Evolutionary conservation across 371 early-diverging fungal species (phyloP), one percentile per base, ranked within the genome.

Genomic region (Mortierella sp.): DNA sequence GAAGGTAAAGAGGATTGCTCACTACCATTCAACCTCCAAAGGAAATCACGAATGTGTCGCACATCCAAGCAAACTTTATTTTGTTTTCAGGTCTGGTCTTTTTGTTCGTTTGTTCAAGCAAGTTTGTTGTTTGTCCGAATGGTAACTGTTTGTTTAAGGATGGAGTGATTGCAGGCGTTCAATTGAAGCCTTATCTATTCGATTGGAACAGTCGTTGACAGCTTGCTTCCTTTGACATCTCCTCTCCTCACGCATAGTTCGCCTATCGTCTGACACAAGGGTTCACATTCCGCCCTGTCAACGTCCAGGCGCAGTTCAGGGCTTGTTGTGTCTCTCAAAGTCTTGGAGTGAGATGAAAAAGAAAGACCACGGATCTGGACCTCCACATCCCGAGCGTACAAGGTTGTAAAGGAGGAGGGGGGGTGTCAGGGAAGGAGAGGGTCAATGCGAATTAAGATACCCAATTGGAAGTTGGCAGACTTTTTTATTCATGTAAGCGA

Each of bases 241-340:
- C 10, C 9, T 31, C 13, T 55, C 29, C 34, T 31, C 8, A 55
- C 58, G 19, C 31, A 55, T 34, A 55, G 31, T 19, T 34, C 61
- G 19, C 34, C 16, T 31, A 7, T 19, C 6, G 4, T 34, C 22
- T 61, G 61, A 48, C 48, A 55, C 26, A 58, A 19, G 58, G 37
- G 61, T 61, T 61, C 61, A 61, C 31, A 61, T 61, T 31, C 61
- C 61, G 61, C 61, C n/a, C 37, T 61, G 61, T 37, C 61, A 9
- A 61, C 37, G 61, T 55, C 37, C 61, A 61, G 61, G 34, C 61
- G 61, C 61, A 61, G 61, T 22, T 22, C 34, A 34, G 7, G 9
- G 22, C 39, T 19, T 29, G 11, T 16, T 10, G 3, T 55, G 22
- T 48, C 8, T 48, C 0, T 48, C 31, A 29, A 34, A 19, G n/a